Evolutionary conservation across 768 basidiomycete species (phyloP).

Genomic region (Tricholoma terreum): DNA sequence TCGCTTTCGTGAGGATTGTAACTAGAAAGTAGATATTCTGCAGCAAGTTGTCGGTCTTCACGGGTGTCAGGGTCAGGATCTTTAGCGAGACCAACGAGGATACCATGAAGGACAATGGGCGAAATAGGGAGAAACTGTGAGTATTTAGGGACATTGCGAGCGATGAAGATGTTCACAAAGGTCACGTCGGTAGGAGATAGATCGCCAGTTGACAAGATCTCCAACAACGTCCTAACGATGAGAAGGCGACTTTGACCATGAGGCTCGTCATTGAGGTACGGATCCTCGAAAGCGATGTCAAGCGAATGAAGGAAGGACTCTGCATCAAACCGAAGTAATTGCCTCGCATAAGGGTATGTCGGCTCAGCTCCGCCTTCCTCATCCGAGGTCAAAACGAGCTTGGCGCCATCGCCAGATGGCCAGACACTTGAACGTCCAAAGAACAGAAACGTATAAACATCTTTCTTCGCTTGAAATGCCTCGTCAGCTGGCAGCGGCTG

Average conservation of each 20-base stretch:
- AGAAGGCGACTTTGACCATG: conserved; percentile 69
- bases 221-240: conserved; percentile 80
- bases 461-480: conserved; percentile 63
- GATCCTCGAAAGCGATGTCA: conserved; percentile 93
- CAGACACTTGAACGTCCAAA: conserved; percentile 75
- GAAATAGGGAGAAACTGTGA: conserved; percentile 77
- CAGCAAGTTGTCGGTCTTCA: conserved; percentile 93
- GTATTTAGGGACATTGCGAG: conserved; percentile 96
- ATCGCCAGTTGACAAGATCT: conserved; percentile 59
- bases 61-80: conserved; percentile 74
- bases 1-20: conserved; percentile 84
- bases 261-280: conserved; percentile 79
- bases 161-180: conserved; percentile 93
- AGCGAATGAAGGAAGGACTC: conserved; percentile 93
- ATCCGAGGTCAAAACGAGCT: conserved; percentile 70
- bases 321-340: conserved; percentile 84
- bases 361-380: conserved; percentile 75
- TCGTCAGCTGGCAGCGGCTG: conserved; percentile 65
- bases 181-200: conserved; percentile 64
- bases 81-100: conserved; percentile 75
- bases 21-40: conserved; percentile 87
- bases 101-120: conserved; percentile 63
- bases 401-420: conserved; percentile 71
- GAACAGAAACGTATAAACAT: conserved; percentile 82
- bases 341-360: conserved; percentile 85